Percentiles rank a stretch among this genome's conserved stretches.
Evolutionary conservation across 176 grass and related monocot genomes (phyloP).

Genomic region (Neostapfia colusana): DNA sequence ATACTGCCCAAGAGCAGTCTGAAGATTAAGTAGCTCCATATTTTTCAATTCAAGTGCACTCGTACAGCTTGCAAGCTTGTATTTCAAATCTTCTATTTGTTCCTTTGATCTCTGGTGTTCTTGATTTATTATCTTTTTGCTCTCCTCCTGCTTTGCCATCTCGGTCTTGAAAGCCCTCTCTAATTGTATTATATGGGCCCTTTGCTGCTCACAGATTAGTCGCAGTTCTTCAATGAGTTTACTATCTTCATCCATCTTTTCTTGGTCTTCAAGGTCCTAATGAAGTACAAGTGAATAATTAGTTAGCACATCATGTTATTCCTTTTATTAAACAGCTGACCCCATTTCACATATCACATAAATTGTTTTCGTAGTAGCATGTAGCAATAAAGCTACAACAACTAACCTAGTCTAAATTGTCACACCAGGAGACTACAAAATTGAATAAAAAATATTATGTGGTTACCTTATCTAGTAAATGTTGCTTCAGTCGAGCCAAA

Average conservation of each 20-base stretch:
- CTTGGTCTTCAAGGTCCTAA: constrained; percentile 95
- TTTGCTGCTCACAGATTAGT: constrained; percentile 72
- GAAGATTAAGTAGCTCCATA: constrained; percentile 84
- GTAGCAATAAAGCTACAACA: neutral
- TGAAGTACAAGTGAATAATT: constrained; percentile 12
- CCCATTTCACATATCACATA: constrained; percentile 25
- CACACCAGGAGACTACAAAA: neutral
- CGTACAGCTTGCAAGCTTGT: constrained; percentile 76
- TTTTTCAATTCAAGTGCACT: constrained; percentile 86
- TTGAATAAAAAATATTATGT: constrained; percentile 8
- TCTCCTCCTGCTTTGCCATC: constrained; percentile 66
- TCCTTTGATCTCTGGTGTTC: constrained; percentile 78
- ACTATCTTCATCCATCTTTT: constrained; percentile 90
- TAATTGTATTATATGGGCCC: constrained; percentile 68
- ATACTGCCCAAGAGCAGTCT: constrained; percentile 98
- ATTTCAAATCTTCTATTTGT: constrained; percentile 68
- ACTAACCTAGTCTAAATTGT: neutral
- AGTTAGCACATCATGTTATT: constrained; percentile 20
- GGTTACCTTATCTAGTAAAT: constrained; percentile 87
- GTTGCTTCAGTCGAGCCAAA: constrained; percentile 84
- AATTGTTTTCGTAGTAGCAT: neutral
- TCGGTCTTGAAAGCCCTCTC: constrained; percentile 76
- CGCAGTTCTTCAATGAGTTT: constrained; percentile 78
- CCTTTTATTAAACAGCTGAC: constrained; percentile 16
- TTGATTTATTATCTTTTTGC: constrained; percentile 59